These are phyloP conservation scores for Globisporangium paddicum DNA, from an alignment of 352 stramenopile genomes.

Conservation along the genomic window DNA sequence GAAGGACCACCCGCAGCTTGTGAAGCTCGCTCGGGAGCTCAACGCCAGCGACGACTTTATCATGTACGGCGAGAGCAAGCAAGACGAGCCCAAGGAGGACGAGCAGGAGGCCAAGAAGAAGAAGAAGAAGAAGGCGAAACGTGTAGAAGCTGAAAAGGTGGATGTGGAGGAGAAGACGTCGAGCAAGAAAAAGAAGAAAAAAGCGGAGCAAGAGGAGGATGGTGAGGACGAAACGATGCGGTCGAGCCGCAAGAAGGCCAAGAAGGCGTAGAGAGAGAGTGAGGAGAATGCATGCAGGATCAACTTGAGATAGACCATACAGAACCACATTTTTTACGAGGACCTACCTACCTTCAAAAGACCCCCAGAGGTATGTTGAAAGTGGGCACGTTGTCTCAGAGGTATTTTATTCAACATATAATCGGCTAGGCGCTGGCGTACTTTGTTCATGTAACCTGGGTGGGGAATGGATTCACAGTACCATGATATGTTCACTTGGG, in stretches of 20 bases:
- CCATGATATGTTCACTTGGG: constrained; percentile 47
- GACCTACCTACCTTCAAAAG: no score
- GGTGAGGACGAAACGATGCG: constrained; percentile 1
- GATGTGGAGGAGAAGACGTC: constrained; percentile 9
- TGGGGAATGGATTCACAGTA: no score
- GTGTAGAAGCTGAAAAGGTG: neutral
- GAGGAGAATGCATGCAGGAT: constrained; percentile 8
- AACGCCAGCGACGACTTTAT: constrained; percentile 88
- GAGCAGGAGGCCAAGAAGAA: constrained; percentile 25
- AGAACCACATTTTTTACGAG: no score
- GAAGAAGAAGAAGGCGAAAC: constrained; percentile 12
- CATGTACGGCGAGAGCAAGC: constrained; percentile 56
- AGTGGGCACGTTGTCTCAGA: neutral
- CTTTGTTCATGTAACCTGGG: neutral
- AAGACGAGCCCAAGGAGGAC: constrained; percentile 8
- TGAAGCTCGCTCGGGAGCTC: constrained; percentile 61
- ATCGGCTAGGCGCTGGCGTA: neutral
- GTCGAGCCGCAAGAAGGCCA: constrained; percentile 21
- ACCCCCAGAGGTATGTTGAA: no score
- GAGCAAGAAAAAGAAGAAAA: constrained; percentile 42
- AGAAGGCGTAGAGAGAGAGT: constrained; percentile 14
- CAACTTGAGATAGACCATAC: no score
- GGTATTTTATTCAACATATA: neutral
- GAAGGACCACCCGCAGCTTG: constrained; percentile 80
- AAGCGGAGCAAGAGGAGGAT: constrained; percentile 5